Evolutionary conservation across 2,329 filamentous ascomycete genomes (phyloP).

Genomic region (Colletotrichum abscissum): DNA sequence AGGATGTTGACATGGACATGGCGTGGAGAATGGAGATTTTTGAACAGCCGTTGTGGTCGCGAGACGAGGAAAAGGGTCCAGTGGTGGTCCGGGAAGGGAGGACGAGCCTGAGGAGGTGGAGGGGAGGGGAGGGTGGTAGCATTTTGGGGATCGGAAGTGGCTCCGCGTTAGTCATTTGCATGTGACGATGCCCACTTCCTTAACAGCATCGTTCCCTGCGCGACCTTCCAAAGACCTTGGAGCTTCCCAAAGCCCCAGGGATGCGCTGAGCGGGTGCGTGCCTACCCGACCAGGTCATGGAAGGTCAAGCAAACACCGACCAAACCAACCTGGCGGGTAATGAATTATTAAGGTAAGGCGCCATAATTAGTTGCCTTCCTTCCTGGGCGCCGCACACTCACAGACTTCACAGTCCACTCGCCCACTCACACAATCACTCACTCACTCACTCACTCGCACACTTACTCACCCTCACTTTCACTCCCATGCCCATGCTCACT

Average conservation of each 20-base stretch:
- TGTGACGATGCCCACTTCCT: not conserved
- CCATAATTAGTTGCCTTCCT: not conserved
- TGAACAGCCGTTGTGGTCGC: not conserved
- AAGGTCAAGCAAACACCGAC: not conserved
- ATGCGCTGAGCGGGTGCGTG: too few relatives aligned
- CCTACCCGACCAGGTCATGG: not conserved
- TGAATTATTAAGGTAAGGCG: not conserved
- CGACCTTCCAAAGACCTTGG: not conserved
- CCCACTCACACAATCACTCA: not conserved
- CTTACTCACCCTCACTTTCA: too few relatives aligned
- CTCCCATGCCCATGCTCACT: not conserved
- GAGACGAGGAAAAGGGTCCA: not conserved
- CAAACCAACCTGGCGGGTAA: not conserved
- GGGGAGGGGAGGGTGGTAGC: not conserved
- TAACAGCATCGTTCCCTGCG: not conserved
- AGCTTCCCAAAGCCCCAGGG: not conserved
- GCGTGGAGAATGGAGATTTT: constrained; percentile 27
- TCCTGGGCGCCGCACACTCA: not conserved
- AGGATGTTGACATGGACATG: not conserved
- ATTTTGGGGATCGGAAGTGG: constrained; percentile 11
- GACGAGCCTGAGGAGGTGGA: not conserved
- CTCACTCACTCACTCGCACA: not conserved
- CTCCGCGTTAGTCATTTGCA: constrained; percentile 17
- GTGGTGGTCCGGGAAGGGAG: not conserved
- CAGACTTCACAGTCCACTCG: too few relatives aligned